Evolutionary conservation across 2,329 filamentous ascomycete genomes (phyloP).

Genomic region (Penicillium griseofulvum): DNA sequence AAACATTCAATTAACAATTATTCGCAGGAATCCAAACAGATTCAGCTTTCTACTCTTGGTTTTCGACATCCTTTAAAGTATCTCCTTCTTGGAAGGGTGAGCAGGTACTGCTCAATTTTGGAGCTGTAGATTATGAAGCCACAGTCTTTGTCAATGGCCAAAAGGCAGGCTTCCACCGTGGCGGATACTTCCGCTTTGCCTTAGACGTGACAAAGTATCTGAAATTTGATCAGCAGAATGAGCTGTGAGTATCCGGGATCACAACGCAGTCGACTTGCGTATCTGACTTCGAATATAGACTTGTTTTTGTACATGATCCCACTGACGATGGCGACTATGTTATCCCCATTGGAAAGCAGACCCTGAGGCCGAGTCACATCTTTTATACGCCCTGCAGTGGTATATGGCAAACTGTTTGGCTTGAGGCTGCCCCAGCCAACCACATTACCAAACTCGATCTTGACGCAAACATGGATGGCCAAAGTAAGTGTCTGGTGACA

Average conservation of each 20-base stretch:
- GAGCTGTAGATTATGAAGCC: constrained; percentile 52
- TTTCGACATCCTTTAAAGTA: constrained; percentile 50
- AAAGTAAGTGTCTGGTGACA: constrained; percentile 39
- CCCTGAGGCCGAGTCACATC: constrained; percentile 53
- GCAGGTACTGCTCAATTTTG: constrained; percentile 49
- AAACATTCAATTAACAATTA: background rate
- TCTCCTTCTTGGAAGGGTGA: constrained; percentile 45
- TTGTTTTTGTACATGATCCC: constrained; percentile 66
- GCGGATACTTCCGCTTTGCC: constrained; percentile 62
- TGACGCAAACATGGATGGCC: constrained; percentile 55
- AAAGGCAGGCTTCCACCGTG: constrained; percentile 53
- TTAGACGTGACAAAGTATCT: constrained; percentile 56
- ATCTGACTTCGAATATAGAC: constrained; percentile 35
- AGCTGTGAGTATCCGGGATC: constrained; percentile 45
- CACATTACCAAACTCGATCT: constrained; percentile 61
- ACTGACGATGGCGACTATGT: constrained; percentile 57
- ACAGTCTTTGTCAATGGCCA: constrained; percentile 59
- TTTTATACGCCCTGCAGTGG: constrained; percentile 72
- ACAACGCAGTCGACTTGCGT: background rate
- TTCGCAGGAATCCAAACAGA: constrained; percentile 39
- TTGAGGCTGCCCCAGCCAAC: constrained; percentile 60
- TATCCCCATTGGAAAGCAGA: constrained; percentile 67
- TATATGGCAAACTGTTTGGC: constrained; percentile 73
- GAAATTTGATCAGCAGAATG: constrained; percentile 48
- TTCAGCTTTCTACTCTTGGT: constrained; percentile 46